phyloP scores from a whole-genome alignment of 1,284 basidiomycete genomes.

The Wallemia mellicola region DNA sequence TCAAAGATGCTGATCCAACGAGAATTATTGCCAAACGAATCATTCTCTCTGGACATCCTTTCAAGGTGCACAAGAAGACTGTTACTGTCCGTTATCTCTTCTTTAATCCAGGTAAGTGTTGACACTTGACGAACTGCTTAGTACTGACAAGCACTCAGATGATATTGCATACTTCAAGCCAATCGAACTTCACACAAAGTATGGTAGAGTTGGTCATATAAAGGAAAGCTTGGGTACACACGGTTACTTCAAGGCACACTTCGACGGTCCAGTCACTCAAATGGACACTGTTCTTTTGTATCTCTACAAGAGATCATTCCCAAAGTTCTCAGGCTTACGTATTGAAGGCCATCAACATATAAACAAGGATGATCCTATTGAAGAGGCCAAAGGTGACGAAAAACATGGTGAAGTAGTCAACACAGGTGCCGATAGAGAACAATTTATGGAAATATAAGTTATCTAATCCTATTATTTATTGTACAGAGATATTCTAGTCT shows the following conservation, averaged over 20 bases:
- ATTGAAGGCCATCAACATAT: background rate
- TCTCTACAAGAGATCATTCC: constrained; percentile 17
- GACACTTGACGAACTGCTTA: constrained; percentile 1
- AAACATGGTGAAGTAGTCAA: background rate
- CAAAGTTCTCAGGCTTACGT: constrained; percentile 10
- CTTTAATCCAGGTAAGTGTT: constrained; percentile 42
- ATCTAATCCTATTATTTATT: background rate
- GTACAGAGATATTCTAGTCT: background rate
- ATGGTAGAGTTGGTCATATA: constrained; percentile 72
- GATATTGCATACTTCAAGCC: constrained; percentile 84
- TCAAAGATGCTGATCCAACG: constrained; percentile 66
- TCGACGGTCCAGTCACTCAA: constrained; percentile 78
- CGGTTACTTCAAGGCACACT: constrained; percentile 91
- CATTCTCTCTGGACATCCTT: constrained; percentile 78
- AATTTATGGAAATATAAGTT: background rate
- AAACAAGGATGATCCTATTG: background rate
- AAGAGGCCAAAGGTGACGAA: background rate
- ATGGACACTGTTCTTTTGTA: constrained; percentile 26
- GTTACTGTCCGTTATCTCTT: constrained; percentile 98
- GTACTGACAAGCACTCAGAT: constrained; percentile 20
- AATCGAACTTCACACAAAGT: constrained; percentile 73
- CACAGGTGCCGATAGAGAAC: background rate
- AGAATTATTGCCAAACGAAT: constrained; percentile 76
- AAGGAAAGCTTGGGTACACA: constrained; percentile 85
- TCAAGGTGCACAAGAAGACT: constrained; percentile 91